Evolutionary conservation across 1,139 yeast genomes (phyloP), one percentile per base, ranked within the genome.

Genomic region (Kodamaea derodonti): DNA sequence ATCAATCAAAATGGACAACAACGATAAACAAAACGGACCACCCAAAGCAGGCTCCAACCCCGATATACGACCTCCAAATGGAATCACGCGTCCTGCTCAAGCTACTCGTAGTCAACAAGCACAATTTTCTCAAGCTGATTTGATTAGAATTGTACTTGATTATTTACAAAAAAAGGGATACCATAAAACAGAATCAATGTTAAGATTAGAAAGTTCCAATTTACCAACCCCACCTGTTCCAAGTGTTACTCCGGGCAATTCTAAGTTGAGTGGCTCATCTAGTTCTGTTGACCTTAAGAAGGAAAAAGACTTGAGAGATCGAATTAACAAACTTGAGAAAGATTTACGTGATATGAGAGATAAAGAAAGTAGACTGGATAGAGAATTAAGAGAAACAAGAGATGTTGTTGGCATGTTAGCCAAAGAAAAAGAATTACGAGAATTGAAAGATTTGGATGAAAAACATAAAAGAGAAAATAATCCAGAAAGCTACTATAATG

Each of bases 101-200:
- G 30, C 47, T 9, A n/a, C n/a, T n/a, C 36, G 56, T 26, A 45
- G 45, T n/a, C 54, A 50, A 15, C 69, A 60, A 39, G 65, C 69
- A 11, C 73, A 65, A 45, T 61, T 62, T 33, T 67, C 75, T 2
- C 90, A 83, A 35, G 87, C 90, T 1, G 96, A 90, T 57, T 69
- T 90, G 58, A 87, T 90, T 58, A 68, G 94, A 46, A 85, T 90
- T 52, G 97, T 92, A 24, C 69, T 92, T 49, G 98, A 92, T 50
- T 92, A 92, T 51, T 72, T 94, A 45, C 85, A 81, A 57, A 90
- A 92, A 54, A 88, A 90, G 56, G 99, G 99, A 3, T 94, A 87
- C 53, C 90, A 87, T 46, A 78, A 84, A 46, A 90, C 97, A 0
- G 99, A 94, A 56, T 88, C 96, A 4, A 86, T 88, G 82, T 72